Evolutionary conservation across 2,329 filamentous ascomycete species (phyloP).

Genomic region (Dactylellina drechsleri): DNA sequence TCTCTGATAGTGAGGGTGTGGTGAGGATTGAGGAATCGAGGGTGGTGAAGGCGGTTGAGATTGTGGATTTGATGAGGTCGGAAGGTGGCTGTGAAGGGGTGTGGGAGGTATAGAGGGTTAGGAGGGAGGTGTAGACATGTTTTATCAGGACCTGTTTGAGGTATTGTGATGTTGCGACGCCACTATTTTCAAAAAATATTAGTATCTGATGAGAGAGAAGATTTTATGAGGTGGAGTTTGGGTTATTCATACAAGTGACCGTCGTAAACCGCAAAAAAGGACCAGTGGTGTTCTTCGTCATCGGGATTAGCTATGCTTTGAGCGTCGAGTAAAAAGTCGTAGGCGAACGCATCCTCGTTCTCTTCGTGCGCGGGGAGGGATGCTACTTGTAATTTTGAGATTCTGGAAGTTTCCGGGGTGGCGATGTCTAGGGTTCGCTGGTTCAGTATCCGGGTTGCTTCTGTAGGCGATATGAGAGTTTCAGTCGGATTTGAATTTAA

Average conservation of each 20-base stretch:
- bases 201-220: not conserved
- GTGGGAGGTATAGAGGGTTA: constrained; percentile 34
- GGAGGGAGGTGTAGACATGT: constrained; percentile 30
- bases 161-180: constrained; percentile 35
- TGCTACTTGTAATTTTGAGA: constrained; percentile 37
- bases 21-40: constrained; percentile 26
- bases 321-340: constrained; percentile 32
- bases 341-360: constrained; percentile 45
- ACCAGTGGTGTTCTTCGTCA: constrained; percentile 18
- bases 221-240: not conserved
- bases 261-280: constrained; percentile 49
- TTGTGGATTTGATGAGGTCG: constrained; percentile 25
- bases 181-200: constrained; percentile 20
- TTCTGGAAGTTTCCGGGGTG: constrained; percentile 16
- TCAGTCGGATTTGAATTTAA: too few relatives aligned
- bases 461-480: constrained; percentile 20
- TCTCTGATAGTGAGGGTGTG: constrained; percentile 26
- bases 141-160: constrained; percentile 34
- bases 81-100: constrained; percentile 6
- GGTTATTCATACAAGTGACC: constrained; percentile 43
- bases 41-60: constrained; percentile 33
- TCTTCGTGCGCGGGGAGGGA: constrained; percentile 47
- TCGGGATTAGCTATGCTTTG: not conserved
- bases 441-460: constrained; percentile 44
- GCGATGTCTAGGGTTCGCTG: constrained; percentile 25